phyloP scores from a whole-genome alignment of 2,329 filamentous ascomycete species.

The Exophiala phaeomuriformis region DNA sequence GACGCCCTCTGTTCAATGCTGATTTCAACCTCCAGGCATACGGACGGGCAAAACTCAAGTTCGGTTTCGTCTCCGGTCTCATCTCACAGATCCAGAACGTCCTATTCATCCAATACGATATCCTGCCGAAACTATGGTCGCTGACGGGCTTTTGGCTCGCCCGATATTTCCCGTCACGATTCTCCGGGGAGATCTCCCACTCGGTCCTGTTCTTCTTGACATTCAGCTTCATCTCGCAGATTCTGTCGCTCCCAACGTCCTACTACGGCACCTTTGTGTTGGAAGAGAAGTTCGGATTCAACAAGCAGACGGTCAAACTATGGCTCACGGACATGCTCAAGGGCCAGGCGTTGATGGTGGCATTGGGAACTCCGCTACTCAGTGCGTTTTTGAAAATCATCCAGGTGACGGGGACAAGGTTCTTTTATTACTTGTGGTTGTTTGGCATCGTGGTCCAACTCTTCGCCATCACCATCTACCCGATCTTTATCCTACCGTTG shows the following conservation, averaged over 20 bases:
- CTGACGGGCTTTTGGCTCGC: slow-evolving; percentile 68
- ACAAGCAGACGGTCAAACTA: slow-evolving; percentile 87
- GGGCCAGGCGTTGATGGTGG: slow-evolving; percentile 71
- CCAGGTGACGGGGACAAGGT: slow-evolving; percentile 83
- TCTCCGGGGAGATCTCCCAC: slow-evolving; percentile 87
- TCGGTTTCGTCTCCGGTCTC: slow-evolving; percentile 69
- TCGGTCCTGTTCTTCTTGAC: slow-evolving; percentile 86
- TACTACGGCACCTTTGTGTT: slow-evolving; percentile 94
- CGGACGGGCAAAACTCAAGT: slow-evolving; percentile 90
- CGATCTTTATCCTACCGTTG: slow-evolving; percentile 82
- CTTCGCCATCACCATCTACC: slow-evolving; percentile 93
- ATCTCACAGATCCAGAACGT: slow-evolving; percentile 84
- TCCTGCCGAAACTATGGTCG: slow-evolving; percentile 85
- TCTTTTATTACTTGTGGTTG: slow-evolving; percentile 97
- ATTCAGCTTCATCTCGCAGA: slow-evolving; percentile 74
- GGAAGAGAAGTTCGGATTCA: slow-evolving; percentile 96
- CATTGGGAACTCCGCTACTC: slow-evolving; percentile 78
- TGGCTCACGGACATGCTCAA: slow-evolving; percentile 91
- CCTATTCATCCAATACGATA: slow-evolving; percentile 80
- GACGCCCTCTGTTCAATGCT: not conserved
- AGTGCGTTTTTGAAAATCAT: slow-evolving; percentile 90
- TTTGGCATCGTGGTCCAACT: slow-evolving; percentile 85
- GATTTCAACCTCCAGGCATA: slow-evolving; percentile 55
- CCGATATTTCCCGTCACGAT: slow-evolving; percentile 65
- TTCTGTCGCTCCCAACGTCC: slow-evolving; percentile 69